Percentiles rank a stretch among this genome's conserved stretches.
phyloP scores from a whole-genome alignment of 306 rosid genomes.

The Citrullus mucosospermus region DNA sequence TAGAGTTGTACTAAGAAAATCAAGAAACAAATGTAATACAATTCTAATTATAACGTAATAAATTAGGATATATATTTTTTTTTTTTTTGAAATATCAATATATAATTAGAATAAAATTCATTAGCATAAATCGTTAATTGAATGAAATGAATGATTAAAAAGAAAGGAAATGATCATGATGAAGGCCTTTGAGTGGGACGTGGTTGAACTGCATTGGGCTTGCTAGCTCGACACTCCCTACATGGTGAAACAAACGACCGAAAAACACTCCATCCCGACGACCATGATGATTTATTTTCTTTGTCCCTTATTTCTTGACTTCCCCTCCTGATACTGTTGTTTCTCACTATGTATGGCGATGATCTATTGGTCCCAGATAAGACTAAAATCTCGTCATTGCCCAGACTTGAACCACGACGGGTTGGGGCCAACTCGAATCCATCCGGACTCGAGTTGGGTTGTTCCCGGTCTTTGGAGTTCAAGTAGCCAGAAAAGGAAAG shows the following conservation, averaged over 20 bases:
- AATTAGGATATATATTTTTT: no score
- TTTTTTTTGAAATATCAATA: no score
- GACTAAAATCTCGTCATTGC: background rate
- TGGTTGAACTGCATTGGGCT: background rate
- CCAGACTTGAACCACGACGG: background rate
- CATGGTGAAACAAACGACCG: background rate
- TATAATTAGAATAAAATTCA: no score
- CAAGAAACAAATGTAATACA: no score
- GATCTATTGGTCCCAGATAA: background rate
- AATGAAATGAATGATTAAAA: no score
- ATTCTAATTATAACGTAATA: no score
- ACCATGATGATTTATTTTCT: background rate
- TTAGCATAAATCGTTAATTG: no score
- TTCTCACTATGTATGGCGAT: background rate
- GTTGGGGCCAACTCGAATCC: slow-evolving; percentile 30
- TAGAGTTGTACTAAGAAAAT: no score
- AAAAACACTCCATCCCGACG: background rate
- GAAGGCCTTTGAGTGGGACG: background rate
- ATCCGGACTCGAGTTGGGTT: slow-evolving; percentile 16
- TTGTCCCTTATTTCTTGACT: background rate
- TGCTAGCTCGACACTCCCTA: slow-evolving; percentile 1
- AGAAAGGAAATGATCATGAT: background rate
- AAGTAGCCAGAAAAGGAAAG: slow-evolving; percentile 52
- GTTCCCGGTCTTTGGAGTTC: slow-evolving; percentile 42
- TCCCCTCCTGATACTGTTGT: background rate